Base-by-base conservation (phyloP, 2,329 filamentous ascomycete genomes). In the Ophiostoma himal-ulmi region DNA sequence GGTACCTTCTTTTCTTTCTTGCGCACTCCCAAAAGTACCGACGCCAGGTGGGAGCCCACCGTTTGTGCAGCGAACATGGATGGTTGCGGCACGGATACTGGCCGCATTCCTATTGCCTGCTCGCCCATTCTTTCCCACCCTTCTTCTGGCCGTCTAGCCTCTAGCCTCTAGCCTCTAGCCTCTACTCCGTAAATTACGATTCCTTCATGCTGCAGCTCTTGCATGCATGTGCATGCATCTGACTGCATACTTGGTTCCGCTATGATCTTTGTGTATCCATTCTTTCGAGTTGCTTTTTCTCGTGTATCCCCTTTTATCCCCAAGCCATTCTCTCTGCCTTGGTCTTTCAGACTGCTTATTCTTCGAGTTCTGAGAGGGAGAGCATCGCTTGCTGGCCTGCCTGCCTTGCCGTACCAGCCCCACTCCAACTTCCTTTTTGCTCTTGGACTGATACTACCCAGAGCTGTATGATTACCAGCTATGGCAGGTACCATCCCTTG, bases 181-280 rank as follows among this genome's bases (percentile, higher is more conserved):
- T 17, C n/a, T 20, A 7, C 17, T 20, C n/a, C 7, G 44, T 57
- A 54, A n/a, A 54, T 54, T 54, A 22, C 52, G n/a, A 34, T 34
- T 34, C 11, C 11, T 62, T 20, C 5, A 36, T 62, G 26, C 26
- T 62, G 57, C 57, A 62, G 26, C 57, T 62, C 57, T 62, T 62
- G 57, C 57, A 57, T 57, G 52, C 52, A 60, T 60, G 57, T 34
- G 57, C 57, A 62, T 62, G 57, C 57, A 34, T 62, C 14, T 62
- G 22, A 34, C 57, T 62, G 26, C 57, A 34, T 62, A 34, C 26
- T 62, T 62, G 26, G 57, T 62, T 34, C n/a, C 57, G 57, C n/a
- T 57, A n/a, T 22, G 26, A 26, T 57, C 11, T 22, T 6, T 11
- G 8, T 26, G 11, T 26, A 22, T 22, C n/a, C 13, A 57, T 57